Percentiles rank a stretch among this genome's conserved stretches.
Conservation (phyloP, 768 basidiomycete species). For the Neoboletus brunneissimus region DNA sequence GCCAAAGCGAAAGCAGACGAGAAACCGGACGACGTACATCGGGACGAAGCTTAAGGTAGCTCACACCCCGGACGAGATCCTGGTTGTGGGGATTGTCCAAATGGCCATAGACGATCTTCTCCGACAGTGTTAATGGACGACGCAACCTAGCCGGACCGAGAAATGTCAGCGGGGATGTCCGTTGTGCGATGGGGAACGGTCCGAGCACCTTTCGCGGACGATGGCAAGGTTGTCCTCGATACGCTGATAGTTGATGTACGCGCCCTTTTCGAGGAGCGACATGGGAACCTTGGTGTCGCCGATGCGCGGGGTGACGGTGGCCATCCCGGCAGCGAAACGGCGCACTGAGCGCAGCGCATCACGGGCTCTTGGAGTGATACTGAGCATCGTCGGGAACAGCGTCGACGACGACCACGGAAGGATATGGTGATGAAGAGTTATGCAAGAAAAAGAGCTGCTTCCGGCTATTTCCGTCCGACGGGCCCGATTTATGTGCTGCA, state of each 20-base stretch:
- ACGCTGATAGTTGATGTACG: conserved; percentile 92
- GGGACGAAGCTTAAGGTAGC: conserved; percentile 96
- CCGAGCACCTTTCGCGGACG: conserved; percentile 71
- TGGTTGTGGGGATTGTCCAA: conserved; percentile 91
- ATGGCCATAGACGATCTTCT: conserved; percentile 98
- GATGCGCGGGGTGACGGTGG: conserved; percentile 75
- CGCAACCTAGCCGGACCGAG: conserved; percentile 54
- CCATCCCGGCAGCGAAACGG: conserved; percentile 67
- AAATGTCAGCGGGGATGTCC: background rate
- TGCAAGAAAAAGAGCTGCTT: conserved; percentile 17
- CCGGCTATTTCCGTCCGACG: conserved; percentile 25
- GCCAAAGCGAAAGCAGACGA: background rate
- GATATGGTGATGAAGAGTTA: background rate
- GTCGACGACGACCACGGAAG: conserved; percentile 17
- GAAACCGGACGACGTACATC: conserved; percentile 61
- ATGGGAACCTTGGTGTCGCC: conserved; percentile 89
- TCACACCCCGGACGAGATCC: conserved; percentile 86
- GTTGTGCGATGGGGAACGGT: background rate
- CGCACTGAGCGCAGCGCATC: conserved; percentile 51
- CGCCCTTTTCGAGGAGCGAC: conserved; percentile 79
- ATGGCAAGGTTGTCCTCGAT: conserved; percentile 96
- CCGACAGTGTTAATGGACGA: conserved; percentile 89
- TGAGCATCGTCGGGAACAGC: conserved; percentile 67
- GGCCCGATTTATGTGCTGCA: conserved; percentile 22
- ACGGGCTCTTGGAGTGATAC: conserved; percentile 52